Base-by-base conservation (phyloP, 345 rosid species). In the Arabis hirsuta region DNA sequence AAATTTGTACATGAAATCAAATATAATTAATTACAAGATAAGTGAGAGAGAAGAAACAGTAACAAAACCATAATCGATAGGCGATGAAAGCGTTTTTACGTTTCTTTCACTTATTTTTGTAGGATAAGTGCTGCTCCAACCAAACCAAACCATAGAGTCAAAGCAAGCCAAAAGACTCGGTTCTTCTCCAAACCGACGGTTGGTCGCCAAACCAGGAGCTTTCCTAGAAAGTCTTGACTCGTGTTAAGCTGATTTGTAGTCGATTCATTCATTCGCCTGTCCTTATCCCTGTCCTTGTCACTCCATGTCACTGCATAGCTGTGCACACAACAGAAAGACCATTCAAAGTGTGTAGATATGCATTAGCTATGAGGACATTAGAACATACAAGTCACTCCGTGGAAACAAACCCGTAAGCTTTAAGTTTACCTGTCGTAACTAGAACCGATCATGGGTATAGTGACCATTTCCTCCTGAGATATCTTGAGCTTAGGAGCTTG, bases 401-500 rank as follows among this genome's bases (percentile, higher is more conserved):
- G 9, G 19, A 62, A 45, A 46, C 39, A 14, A 27, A 32, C 6
- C 1, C 5, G 12, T 10, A 4, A 55, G 44, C 19, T 46, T 46
- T 26, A 60, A 29, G 24, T 31, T 8, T 36, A 87, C 97, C 94
- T 90, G 84, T 87, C 94, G 58, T 90, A 93, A 27, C 85, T 83
- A 11, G 97, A 87, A 77, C 90, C 90, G 14, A 88, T 87, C 58
- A 86, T 68, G 7, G 96, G 94, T 69, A 93, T 86, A 29, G 91
- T 84, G 67, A 93, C 96, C 97, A 89, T 89, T 81, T 93, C 98
- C 73, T 93, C 98, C 53, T 87, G 87, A 50, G 92, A 79, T 26
- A 90, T 88, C 90, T 94, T 94, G 27, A 94, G 84, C 82, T 91
- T 94, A 43, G 98, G 98, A 48, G 98, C 98, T 85, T 94, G 92